These are phyloP conservation scores for Globisporangium paddicum DNA, from an alignment of 352 stramenopile genomes.

Conservation along the genomic window DNA sequence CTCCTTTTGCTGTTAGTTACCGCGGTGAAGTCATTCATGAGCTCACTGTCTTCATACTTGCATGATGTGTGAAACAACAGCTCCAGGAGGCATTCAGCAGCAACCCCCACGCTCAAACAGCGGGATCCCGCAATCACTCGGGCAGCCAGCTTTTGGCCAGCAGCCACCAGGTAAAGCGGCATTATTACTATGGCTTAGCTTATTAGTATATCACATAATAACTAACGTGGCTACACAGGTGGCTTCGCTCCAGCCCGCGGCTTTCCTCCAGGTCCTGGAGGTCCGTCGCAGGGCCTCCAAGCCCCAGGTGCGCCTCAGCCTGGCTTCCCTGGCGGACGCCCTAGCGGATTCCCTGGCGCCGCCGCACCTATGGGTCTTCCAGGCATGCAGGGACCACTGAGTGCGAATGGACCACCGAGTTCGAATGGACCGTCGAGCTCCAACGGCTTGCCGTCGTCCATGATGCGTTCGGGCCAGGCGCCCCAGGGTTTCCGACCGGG, in stretches of 20 bases:
- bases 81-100: constrained; percentile 23
- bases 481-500: constrained; percentile 16
- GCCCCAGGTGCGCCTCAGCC: constrained; percentile 10
- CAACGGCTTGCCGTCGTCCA: background rate
- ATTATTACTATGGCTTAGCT: too few relatives aligned
- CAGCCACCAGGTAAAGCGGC: constrained; percentile 3
- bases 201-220: background rate
- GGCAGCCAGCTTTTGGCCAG: constrained; percentile 5
- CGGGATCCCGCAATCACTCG: constrained; percentile 10
- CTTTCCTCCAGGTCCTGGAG: constrained; percentile 9
- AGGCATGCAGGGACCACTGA: constrained; percentile 19
- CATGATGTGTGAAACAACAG: constrained; percentile 2
- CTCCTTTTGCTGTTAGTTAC: background rate
- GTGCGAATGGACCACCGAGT: constrained; percentile 13
- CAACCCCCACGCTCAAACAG: constrained; percentile 30
- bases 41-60: background rate
- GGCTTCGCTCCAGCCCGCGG: constrained; percentile 12
- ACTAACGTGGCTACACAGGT: background rate
- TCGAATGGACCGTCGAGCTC: constrained; percentile 6
- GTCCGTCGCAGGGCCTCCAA: constrained; percentile 9
- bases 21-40: background rate
- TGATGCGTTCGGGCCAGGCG: constrained; percentile 2
- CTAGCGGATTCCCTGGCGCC: constrained; percentile 18
- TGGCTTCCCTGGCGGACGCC: constrained; percentile 10
- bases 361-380: constrained; percentile 11